Evolutionary conservation across 345 rosid genomes (phyloP), one percentile per base, ranked within the genome.

Genomic region (Firmiana major): DNA sequence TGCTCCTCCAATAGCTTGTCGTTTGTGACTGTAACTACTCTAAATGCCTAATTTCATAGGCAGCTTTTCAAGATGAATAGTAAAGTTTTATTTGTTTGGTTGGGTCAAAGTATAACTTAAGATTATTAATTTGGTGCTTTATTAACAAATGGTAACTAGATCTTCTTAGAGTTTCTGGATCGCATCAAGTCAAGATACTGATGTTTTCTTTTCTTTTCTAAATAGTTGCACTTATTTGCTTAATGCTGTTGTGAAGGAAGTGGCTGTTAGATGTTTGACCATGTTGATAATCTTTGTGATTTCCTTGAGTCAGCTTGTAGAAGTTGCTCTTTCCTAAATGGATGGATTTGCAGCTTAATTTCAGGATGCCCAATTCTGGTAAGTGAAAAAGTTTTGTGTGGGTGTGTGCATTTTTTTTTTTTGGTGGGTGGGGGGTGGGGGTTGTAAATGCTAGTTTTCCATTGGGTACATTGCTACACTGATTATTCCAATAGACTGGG

Each of bases 401-500:
- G 1, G 34, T 31, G 34, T 31, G 34, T 24, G 13, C 26, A 3
- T 22, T 22, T 58, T 58, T 22, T 10, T 48, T 45, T 9, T 1
- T 9, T 2, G 11, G 9, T 1, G 13, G 49, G 17, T 0, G 17
- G 51, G 16, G 6, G 6, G 73, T 0, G 9, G 43, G 24, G 43
- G 72, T 12, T 40, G 42, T 48, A 15, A 8, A 48, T 70, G 43
- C 74, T 46, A 24, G 58, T 22, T 15, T 17, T 43, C 19, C 3
- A 0, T 45, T 26, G 57, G 38, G 4, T 28, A 45, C 12, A 2
- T 22, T 8, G 40, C 17, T 46, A 19, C 70, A 31, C 60, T 45
- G 26, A 45, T 51, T 75, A 16, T 66, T 24, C 21, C 43, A 51
- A 83, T 85, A 89, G 88, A 84, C 65, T 78, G 49, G 74, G 59